Evolutionary conservation across 805 yeast species (phyloP).

Genomic region (Starmerella floris): DNA sequence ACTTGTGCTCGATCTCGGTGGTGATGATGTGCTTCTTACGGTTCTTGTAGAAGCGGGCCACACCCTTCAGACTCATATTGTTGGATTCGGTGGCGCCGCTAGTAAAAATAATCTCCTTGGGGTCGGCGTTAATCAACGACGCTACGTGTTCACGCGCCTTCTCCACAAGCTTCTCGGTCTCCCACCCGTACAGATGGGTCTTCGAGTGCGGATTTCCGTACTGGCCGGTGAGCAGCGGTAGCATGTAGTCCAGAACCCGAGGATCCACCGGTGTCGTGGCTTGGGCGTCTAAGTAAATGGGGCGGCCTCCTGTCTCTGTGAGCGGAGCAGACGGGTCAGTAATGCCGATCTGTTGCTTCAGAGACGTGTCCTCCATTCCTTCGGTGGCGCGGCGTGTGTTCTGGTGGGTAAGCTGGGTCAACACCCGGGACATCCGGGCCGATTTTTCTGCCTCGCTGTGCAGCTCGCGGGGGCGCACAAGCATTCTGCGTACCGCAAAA

Average conservation of each 20-base stretch:
- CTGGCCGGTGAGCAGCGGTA: constrained; percentile 51
- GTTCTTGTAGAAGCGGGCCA: constrained; percentile 79
- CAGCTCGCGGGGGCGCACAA: constrained; percentile 2
- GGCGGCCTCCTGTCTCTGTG: constrained; percentile 38
- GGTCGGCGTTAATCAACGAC: constrained; percentile 74
- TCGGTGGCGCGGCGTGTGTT: constrained; percentile 9
- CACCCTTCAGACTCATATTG: constrained; percentile 91
- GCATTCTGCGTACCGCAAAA: not conserved
- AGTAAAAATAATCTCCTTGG: constrained; percentile 92
- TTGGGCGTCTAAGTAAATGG: constrained; percentile 93
- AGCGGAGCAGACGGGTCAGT: constrained; percentile 13
- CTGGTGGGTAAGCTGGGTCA: constrained; percentile 15
- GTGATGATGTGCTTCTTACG: constrained; percentile 91
- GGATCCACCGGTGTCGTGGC: constrained; percentile 99
- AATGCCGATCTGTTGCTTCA: not conserved
- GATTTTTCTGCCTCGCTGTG: constrained; percentile 13
- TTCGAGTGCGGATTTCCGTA: constrained; percentile 97
- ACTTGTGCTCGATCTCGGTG: constrained; percentile 93
- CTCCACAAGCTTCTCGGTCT: constrained; percentile 85
- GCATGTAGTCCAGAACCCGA: constrained; percentile 49
- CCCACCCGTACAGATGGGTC: constrained; percentile 98
- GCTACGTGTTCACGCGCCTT: constrained; percentile 75
- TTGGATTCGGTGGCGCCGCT: constrained; percentile 97
- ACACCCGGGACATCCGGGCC: constrained; percentile 9
- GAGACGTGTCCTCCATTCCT: constrained; percentile 7